Evolutionary conservation across 2,329 filamentous ascomycete species (phyloP), one percentile per base, ranked within the genome.

Genomic region (Magnaporthiopsis incrustans): DNA sequence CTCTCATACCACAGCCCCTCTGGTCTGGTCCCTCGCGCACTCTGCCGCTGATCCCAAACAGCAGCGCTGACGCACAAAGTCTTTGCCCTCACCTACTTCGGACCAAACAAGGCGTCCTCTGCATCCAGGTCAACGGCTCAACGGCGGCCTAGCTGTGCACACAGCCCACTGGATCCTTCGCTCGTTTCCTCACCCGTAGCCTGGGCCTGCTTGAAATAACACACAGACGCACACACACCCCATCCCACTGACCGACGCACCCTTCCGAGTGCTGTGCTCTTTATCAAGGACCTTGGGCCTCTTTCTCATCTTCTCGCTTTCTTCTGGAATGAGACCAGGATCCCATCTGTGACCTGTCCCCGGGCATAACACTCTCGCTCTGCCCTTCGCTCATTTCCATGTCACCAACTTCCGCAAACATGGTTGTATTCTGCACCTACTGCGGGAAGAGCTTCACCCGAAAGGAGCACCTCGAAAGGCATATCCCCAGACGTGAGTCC

Each of bases 381-480:
- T 27, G 4, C 57, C 25, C 25, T 25, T 15, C 14, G 10, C 25
- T 26, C 5, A 10, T 11, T 58, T 26, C 14, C 3, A 58, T 25
- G n/a, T 58, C 60, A 61, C 60, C 25, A 12, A 18, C 56, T n/a
- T 27, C 61, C 22, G 57, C 62, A 30, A 27, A n/a, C 57, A 44
- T 61, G 33, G 32, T 27, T 27, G 38, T 83, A 61, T 84, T 75
- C 70, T 84, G 82, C 68, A 75, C 81, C 25, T 83, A 83, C 68
- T 84, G 81, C 69, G 81, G 81, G 64, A 83, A 81, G 73, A 75
- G 73, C 68, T 84, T 84, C 71, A 83, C 80, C 61, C 77, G 81
- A 68, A 84, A 84, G 70, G 82, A 84, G 68, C 82, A 84, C 69
- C 71, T 84, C n/a, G 82, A 84, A 68, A 78, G 82, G 67, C 82